A percentile compares a stretch with the other conserved stretches of the same genome.
Conservation (phyloP, 139 green algal species). For the Auxenochlorella pyrenoidosa region DNA sequence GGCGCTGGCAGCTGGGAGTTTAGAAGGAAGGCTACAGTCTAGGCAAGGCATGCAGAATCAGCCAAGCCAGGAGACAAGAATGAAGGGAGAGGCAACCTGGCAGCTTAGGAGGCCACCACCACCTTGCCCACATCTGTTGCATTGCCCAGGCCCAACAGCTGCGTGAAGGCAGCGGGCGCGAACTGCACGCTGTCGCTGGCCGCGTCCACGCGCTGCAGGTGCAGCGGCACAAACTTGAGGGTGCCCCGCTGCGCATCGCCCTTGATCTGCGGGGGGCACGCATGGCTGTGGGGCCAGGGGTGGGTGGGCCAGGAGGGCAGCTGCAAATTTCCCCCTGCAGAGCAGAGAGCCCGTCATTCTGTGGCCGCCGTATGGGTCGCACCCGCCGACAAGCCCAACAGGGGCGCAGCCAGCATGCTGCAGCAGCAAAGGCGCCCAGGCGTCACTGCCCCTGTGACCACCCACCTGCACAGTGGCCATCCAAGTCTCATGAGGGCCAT, state of each 20-base stretch:
- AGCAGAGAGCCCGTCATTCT: too few relatives aligned
- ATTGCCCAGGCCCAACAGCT: constrained; percentile 21
- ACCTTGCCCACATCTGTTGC: background rate
- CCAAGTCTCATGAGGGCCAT: constrained; percentile 26
- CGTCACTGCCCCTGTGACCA: background rate
- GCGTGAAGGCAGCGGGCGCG: background rate
- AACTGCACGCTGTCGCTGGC: constrained; percentile 11
- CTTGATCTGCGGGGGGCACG: background rate
- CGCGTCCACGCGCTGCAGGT: constrained; percentile 11
- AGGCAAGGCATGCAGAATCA: background rate
- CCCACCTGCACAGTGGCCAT: constrained; percentile 14
- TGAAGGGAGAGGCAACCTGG: background rate
- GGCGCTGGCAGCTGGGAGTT: too few relatives aligned
- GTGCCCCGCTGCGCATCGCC: constrained; percentile 16
- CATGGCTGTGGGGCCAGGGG: too few relatives aligned
- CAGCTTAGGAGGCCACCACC: background rate
- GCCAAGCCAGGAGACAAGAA: background rate
- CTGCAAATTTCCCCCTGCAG: too few relatives aligned
- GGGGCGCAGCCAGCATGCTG: too few relatives aligned
- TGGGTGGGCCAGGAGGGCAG: background rate
- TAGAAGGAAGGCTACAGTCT: too few relatives aligned
- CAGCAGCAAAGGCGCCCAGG: background rate
- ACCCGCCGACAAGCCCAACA: background rate
- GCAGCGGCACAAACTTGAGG: constrained; percentile 32
- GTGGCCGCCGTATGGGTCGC: background rate